Conservation (phyloP, 2,329 filamentous ascomycete genomes). For the Sporothrix variecibatus region DNA sequence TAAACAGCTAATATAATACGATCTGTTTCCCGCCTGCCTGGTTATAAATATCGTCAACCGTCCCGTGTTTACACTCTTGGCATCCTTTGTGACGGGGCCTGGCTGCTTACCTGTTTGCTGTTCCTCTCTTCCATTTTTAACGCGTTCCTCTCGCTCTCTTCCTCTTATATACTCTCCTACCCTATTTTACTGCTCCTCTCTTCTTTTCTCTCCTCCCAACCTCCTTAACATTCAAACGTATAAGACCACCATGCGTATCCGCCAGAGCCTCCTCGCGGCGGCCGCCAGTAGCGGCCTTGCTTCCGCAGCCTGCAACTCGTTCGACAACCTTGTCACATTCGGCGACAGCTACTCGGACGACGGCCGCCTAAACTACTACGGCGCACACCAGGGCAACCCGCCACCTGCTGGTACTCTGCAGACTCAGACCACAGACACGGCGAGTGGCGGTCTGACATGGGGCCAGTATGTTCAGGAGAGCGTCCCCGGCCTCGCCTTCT, state of each 20-base stretch:
- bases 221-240: background rate
- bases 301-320: slow-evolving; percentile 40
- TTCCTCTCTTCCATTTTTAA: background rate
- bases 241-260: background rate
- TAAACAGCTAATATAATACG: background rate
- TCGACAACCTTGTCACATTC: slow-evolving; percentile 68
- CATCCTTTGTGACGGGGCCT: slow-evolving; percentile 2
- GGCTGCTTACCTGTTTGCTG: background rate
- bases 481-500: slow-evolving; percentile 56
- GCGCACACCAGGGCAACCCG: slow-evolving; percentile 55
- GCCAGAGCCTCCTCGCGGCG: slow-evolving; percentile 6
- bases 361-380: slow-evolving; percentile 65
- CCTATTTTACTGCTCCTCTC: too few species aligned
- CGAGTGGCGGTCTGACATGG: slow-evolving; percentile 70
- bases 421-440: slow-evolving; percentile 52
- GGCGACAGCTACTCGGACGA: slow-evolving; percentile 80
- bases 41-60: background rate
- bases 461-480: slow-evolving; percentile 64
- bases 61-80: slow-evolving; percentile 16
- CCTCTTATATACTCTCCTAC: background rate
- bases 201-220: background rate
- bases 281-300: slow-evolving; percentile 4
- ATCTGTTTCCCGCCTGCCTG: background rate
- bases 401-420: slow-evolving; percentile 62
- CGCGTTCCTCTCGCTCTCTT: background rate